Evolutionary conservation across 768 basidiomycete species (phyloP).

Genomic region (Leccinum incarnatum): DNA sequence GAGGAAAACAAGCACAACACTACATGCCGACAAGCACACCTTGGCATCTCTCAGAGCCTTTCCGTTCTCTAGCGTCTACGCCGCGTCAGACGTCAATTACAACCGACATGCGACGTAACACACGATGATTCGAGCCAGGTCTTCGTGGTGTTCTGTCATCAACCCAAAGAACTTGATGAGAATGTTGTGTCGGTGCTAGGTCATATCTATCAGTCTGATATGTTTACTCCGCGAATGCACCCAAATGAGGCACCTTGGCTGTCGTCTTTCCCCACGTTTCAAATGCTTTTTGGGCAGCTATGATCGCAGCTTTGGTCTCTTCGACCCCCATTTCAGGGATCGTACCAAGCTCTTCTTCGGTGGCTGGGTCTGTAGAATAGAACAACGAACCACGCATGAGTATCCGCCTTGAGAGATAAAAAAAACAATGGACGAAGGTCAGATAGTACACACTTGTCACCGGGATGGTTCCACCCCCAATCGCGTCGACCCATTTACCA

Average conservation of each 20-base stretch:
- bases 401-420: neutral
- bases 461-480: constrained; percentile 63
- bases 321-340: constrained; percentile 86
- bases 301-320: constrained; percentile 83
- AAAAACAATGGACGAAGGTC: neutral
- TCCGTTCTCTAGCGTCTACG: constrained; percentile 91
- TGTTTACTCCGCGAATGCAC: neutral
- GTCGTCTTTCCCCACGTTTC: constrained; percentile 84
- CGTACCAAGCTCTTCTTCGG: constrained; percentile 74
- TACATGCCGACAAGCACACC: constrained; percentile 36
- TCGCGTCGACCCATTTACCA: constrained; percentile 86
- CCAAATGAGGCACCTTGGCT: constrained; percentile 57
- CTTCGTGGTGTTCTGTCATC: constrained; percentile 83
- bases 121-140: constrained; percentile 83
- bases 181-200: constrained; percentile 76
- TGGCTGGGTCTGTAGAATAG: constrained; percentile 73
- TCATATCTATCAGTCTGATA: neutral
- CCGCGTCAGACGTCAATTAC: constrained; percentile 8
- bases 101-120: constrained; percentile 27
- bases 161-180: constrained; percentile 74
- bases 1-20: neutral
- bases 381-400: constrained; percentile 2
- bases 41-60: constrained; percentile 84
- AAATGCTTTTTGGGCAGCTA: constrained; percentile 78
- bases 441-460: constrained; percentile 65